These are phyloP conservation scores for Metschnikowia shivogae DNA, from an alignment of 805 yeast genomes.

Conservation along the genomic window DNA sequence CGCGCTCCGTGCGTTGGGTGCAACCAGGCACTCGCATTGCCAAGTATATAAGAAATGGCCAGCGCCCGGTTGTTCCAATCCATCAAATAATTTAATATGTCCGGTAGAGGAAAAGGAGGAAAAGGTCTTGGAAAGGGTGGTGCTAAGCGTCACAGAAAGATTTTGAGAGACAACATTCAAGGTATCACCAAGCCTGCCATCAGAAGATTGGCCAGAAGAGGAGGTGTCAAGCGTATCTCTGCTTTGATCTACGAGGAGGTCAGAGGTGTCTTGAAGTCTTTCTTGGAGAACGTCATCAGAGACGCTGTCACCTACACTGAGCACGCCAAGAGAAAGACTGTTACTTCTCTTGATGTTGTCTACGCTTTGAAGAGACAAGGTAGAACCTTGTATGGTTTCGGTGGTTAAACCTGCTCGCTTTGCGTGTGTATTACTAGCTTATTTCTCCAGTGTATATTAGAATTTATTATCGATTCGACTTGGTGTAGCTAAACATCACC, in stretches of 20 bases:
- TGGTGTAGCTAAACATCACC: no score
- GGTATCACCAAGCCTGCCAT: conserved; percentile 99
- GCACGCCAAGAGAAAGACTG: conserved; percentile 99
- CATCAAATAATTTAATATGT: conserved; percentile 51
- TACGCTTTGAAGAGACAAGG: conserved; percentile 99
- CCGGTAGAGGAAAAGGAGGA: conserved; percentile 99
- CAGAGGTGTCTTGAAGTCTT: conserved; percentile 92
- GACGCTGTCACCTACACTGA: conserved; percentile 99
- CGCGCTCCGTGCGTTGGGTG: conserved; percentile 9
- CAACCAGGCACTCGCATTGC: conserved; percentile 8
- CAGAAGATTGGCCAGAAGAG: conserved; percentile 99
- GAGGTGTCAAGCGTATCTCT: conserved; percentile 99
- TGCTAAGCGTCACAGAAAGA: conserved; percentile 99
- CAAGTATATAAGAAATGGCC: conserved; percentile 8
- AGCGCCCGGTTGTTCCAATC: conserved; percentile 8
- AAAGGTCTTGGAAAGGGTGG: conserved; percentile 99
- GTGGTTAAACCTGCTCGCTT: conserved; percentile 56
- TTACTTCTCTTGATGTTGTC: conserved; percentile 96
- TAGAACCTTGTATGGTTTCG: conserved; percentile 99
- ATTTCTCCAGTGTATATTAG: conserved; percentile 21
- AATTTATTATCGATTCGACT: conserved; percentile 18
- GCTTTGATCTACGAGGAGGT: conserved; percentile 98
- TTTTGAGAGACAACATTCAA: conserved; percentile 98
- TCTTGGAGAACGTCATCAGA: conserved; percentile 96
- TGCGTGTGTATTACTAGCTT: conserved; percentile 20